Percentiles rank a stretch among this genome's conserved stretches.
phyloP scores from a whole-genome alignment of 75 land plant genomes.

The Larix kaempferi region DNA sequence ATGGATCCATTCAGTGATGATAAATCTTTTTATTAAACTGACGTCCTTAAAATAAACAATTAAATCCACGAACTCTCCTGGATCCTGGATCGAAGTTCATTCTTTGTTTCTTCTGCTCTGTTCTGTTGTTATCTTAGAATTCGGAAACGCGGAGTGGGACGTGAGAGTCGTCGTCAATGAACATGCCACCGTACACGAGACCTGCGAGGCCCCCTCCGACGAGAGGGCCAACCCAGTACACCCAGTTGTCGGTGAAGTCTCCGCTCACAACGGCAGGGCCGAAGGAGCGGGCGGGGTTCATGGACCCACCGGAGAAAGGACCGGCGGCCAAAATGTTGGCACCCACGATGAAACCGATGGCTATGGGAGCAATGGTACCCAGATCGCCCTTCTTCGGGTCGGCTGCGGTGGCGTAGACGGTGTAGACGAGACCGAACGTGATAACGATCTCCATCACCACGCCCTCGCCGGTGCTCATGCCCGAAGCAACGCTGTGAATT shows the following conservation, averaged over 20 bases:
- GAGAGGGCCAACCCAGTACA: slow-evolving; percentile 63
- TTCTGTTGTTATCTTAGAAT: too few species aligned
- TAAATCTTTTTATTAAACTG: too few species aligned
- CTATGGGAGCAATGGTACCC: slow-evolving; percentile 40
- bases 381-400: slow-evolving; percentile 39
- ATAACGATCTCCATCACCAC: slow-evolving; percentile 33
- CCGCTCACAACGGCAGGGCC: slow-evolving; percentile 39
- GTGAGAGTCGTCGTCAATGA: too few species aligned
- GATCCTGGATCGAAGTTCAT: too few species aligned
- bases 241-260: slow-evolving; percentile 48
- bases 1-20: too few species aligned
- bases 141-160: too few species aligned
- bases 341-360: slow-evolving; percentile 40
- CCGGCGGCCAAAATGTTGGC: slow-evolving; percentile 37
- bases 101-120: too few species aligned
- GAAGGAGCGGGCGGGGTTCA: slow-evolving; percentile 52
- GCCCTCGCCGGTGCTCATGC: slow-evolving; percentile 18
- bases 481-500: slow-evolving; percentile 12
- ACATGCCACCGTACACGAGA: slow-evolving; percentile 22
- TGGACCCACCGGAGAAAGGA: background rate
- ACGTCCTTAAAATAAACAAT: too few species aligned
- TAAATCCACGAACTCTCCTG: too few species aligned
- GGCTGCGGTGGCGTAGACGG: slow-evolving; percentile 40
- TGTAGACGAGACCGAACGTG: slow-evolving; percentile 46
- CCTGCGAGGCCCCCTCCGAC: slow-evolving; percentile 51